Conservation (phyloP, 768 basidiomycete genomes). For the Mycena alexandri region DNA sequence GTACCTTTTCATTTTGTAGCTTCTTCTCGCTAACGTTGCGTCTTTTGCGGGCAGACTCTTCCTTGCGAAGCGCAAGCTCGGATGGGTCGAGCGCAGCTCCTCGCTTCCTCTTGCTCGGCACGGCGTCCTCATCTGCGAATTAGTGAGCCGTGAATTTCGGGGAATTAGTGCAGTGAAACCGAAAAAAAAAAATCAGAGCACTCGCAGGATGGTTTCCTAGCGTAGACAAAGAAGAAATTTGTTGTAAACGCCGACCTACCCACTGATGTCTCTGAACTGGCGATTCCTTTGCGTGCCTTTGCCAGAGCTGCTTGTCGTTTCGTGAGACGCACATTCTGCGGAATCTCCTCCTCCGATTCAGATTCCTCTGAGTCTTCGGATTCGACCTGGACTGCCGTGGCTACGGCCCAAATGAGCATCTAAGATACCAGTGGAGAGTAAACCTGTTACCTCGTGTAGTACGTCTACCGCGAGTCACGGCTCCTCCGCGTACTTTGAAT, state of each 20-base stretch:
- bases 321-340: conserved; percentile 36
- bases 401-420: background rate
- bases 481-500: conserved; percentile 30
- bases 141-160: conserved; percentile 2
- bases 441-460: conserved; percentile 22
- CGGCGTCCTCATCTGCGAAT: conserved; percentile 17
- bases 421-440: background rate
- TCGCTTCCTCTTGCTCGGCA: conserved; percentile 17
- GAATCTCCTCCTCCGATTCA: conserved; percentile 34
- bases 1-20: conserved; percentile 86
- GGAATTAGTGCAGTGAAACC: background rate
- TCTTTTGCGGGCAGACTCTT: conserved; percentile 87
- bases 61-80: conserved; percentile 79
- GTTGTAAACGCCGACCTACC: conserved; percentile 15
- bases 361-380: conserved; percentile 30
- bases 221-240: background rate
- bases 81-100: conserved; percentile 27
- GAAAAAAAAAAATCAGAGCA: background rate
- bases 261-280: conserved; percentile 28
- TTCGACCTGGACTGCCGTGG: conserved; percentile 23
- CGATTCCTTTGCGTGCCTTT: conserved; percentile 33
- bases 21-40: conserved; percentile 87
- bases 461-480: conserved; percentile 24
- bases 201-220: too few relatives aligned
- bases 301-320: conserved; percentile 36